Evolutionary conservation across 345 rosid species (phyloP).

Genomic region (Aethionema arabicum): DNA sequence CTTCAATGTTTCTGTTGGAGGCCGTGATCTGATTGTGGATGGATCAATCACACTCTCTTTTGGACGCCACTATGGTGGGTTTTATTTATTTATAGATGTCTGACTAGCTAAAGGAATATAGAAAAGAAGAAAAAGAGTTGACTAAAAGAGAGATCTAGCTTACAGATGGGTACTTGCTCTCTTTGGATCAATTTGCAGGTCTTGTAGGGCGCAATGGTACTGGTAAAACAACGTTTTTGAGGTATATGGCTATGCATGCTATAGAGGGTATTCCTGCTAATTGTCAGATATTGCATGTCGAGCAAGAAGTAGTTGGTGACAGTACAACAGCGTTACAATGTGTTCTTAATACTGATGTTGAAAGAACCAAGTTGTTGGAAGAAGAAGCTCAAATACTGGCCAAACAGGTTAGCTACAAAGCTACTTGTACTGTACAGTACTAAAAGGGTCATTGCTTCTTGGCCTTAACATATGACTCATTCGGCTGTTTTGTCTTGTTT

Average conservation of each 20-base stretch:
- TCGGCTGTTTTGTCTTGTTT: background rate
- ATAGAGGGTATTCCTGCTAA: slow-evolving; percentile 93
- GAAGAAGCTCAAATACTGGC: slow-evolving; percentile 74
- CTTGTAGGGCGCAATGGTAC: slow-evolving; percentile 99
- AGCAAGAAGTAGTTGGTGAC: slow-evolving; percentile 98
- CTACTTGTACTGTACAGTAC: slow-evolving; percentile 19
- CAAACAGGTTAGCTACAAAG: slow-evolving; percentile 55
- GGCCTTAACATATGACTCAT: slow-evolving; percentile 15
- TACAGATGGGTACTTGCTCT: slow-evolving; percentile 20
- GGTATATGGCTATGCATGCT: slow-evolving; percentile 98
- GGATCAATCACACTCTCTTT: slow-evolving; percentile 82
- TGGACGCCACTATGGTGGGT: slow-evolving; percentile 96
- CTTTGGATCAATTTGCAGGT: slow-evolving; percentile 47
- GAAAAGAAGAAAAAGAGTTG: background rate
- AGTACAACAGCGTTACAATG: slow-evolving; percentile 85
- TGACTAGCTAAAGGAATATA: slow-evolving; percentile 12
- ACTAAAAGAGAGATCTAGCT: background rate
- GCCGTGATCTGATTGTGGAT: slow-evolving; percentile 95
- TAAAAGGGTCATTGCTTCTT: slow-evolving; percentile 17
- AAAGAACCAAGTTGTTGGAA: slow-evolving; percentile 77
- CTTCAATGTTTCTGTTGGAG: slow-evolving; percentile 90
- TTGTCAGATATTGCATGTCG: slow-evolving; percentile 97
- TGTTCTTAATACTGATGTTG: slow-evolving; percentile 86
- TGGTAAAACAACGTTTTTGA: slow-evolving; percentile 94
- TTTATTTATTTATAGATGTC: slow-evolving; percentile 16